Base-by-base conservation (phyloP, 495 filamentous ascomycete genomes). In the Trichocladium antarcticum region DNA sequence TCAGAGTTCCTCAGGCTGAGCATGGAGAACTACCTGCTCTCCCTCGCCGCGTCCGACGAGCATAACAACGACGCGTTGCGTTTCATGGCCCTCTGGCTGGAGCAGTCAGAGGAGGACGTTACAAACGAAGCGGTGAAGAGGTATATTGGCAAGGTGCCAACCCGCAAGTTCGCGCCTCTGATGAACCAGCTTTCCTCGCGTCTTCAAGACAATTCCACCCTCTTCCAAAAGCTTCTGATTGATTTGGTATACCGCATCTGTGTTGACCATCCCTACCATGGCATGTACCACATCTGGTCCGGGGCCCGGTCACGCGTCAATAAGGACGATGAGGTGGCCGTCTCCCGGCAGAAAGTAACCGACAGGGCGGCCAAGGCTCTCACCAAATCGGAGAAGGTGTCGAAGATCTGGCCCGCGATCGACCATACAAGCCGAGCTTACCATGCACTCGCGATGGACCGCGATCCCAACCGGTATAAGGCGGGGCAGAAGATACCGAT, bases 181-280 rank as follows among this genome's bases (percentile, higher is more conserved):
- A 95, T 95, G 83, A 99, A 95, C 59, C 92, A 99, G 61, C 78
- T 97, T 15, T 87, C 88, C 3, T 97, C 92, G 11, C 82, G 92
- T 17, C 71, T 97, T 12, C 79, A 93, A 42, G 79, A 89, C 54
- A 73, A 77, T 20, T 71, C 75, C 34, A 64, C 67, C 8, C 42
- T 55, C 1, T 99, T 99, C 59, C 93, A 99, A 56, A 62, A 63
- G 15, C 68, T 89, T 5, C 75, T 99, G 14, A 78, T 72, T 16
- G 64, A 73, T 1, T 66, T 97, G 31, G 79, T 96, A 12, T 75
- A 81, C 50, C 74, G 81, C 10, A 92, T 97, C 46, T 95, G 89
- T 59, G 70, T 72, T 9, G 88, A 99, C 21, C 92, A 99, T 63
- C 92, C 92, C 1, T 93, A 88, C 64, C 92, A 99, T 57, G 86